These are phyloP conservation scores for Yarrowia yakushimensis DNA, from an alignment of 805 yeast genomes.

Conservation along the genomic window DNA sequence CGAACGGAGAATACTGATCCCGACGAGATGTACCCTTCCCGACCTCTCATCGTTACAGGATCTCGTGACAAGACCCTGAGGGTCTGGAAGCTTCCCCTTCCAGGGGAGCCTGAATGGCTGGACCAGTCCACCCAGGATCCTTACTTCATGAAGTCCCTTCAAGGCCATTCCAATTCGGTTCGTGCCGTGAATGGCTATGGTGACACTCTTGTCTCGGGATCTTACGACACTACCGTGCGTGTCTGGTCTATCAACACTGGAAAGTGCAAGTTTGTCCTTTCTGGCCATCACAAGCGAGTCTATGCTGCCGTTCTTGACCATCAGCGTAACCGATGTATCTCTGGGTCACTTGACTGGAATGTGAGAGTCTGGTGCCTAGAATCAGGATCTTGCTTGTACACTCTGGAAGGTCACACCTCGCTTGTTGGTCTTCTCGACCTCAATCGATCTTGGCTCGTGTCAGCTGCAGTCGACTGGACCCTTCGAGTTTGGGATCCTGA, in stretches of 20 bases:
- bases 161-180: conserved; percentile 77
- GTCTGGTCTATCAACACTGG: conserved; percentile 87
- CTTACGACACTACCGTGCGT: conserved; percentile 84
- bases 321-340: conserved; percentile 71
- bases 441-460: conserved; percentile 70
- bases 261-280: conserved; percentile 64
- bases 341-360: conserved; percentile 87
- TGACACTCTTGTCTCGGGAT: conserved; percentile 78
- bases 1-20: conserved; percentile 59
- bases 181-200: conserved; percentile 86
- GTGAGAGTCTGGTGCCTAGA: conserved; percentile 87
- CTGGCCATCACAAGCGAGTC: conserved; percentile 84
- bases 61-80: conserved; percentile 82
- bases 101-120: conserved; percentile 40
- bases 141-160: conserved; percentile 61
- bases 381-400: conserved; percentile 64
- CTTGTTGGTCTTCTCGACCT: conserved; percentile 83
- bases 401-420: conserved; percentile 83
- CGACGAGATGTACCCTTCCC: conserved; percentile 54
- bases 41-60: conserved; percentile 78
- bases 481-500: conserved; percentile 90
- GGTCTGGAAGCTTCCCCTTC: conserved; percentile 74
- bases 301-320: conserved; percentile 84
- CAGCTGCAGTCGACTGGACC: conserved; percentile 95
- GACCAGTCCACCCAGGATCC: conserved; percentile 44